Percentiles rank a stretch among this genome's conserved stretches.
Conservation (phyloP, 148 eudicot genomes). For the Persicaria maculosa region DNA sequence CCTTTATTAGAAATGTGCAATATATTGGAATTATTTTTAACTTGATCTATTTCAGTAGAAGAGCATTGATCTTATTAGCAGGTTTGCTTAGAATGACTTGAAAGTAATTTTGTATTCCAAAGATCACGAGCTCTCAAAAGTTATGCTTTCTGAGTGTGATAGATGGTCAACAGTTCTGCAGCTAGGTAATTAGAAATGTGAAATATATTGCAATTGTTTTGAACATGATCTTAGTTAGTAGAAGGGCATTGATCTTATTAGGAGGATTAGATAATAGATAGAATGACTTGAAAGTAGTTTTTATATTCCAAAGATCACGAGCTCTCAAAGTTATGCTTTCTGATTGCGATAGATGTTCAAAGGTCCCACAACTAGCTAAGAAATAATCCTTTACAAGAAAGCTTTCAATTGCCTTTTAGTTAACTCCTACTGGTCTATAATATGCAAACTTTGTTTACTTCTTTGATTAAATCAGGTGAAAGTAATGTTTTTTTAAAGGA, state of each 20-base stretch:
- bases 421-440: background rate
- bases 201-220: background rate
- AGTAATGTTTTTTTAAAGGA: background rate
- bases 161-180: background rate
- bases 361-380: background rate
- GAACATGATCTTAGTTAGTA: background rate
- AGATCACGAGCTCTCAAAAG: background rate
- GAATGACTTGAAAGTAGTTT: background rate
- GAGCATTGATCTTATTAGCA: background rate
- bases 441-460: background rate
- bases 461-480: background rate
- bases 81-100: background rate
- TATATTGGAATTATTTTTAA: background rate
- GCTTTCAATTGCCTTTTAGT: background rate
- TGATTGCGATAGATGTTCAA: background rate
- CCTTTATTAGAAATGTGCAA: background rate
- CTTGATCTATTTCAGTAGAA: background rate
- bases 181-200: background rate
- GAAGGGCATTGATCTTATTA: background rate
- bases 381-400: background rate
- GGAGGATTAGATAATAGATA: background rate
- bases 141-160: background rate
- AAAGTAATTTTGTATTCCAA: background rate
- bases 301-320: background rate
- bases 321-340: background rate